These are phyloP conservation scores for Gossypium mustelinum DNA, from an alignment of 345 rosid genomes.

Conservation along the genomic window DNA sequence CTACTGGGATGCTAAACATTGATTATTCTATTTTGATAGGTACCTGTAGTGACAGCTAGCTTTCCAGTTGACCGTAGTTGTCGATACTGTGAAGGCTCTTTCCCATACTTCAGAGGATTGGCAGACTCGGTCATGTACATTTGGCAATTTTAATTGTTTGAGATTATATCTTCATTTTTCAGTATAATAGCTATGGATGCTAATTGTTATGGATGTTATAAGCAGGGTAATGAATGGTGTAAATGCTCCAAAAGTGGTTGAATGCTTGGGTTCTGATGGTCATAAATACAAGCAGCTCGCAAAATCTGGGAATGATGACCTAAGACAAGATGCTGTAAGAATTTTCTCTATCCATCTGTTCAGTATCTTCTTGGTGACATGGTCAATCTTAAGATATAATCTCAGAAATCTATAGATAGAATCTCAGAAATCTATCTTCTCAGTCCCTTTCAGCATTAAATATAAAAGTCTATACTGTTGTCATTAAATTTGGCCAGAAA, in stretches of 20 bases:
- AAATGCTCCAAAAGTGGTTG: slow-evolving; percentile 95
- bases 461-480: background rate
- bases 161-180: slow-evolving; percentile 3
- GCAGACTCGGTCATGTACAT: slow-evolving; percentile 71
- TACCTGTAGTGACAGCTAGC: slow-evolving; percentile 89
- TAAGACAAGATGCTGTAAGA: slow-evolving; percentile 98
- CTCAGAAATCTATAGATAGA: background rate
- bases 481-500: background rate
- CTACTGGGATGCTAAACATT: slow-evolving; percentile 9
- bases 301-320: slow-evolving; percentile 96
- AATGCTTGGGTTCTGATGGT: slow-evolving; percentile 93
- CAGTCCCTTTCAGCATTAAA: background rate
- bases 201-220: slow-evolving; percentile 23
- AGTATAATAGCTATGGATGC: slow-evolving; percentile 9
- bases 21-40: slow-evolving; percentile 36
- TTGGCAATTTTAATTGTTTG: slow-evolving; percentile 18
- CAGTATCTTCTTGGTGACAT: background rate
- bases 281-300: slow-evolving; percentile 83
- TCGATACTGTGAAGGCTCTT: slow-evolving; percentile 73
- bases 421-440: background rate
- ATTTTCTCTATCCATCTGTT: slow-evolving; percentile 16
- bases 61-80: slow-evolving; percentile 74
- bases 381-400: background rate
- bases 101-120: slow-evolving; percentile 79
- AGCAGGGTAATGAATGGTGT: slow-evolving; percentile 91